A percentile compares a stretch with the other conserved stretches of the same genome.
These are phyloP conservation scores for Ophiostoma novo-ulmi DNA, from an alignment of 2,329 filamentous ascomycete species.

Conservation along the genomic window DNA sequence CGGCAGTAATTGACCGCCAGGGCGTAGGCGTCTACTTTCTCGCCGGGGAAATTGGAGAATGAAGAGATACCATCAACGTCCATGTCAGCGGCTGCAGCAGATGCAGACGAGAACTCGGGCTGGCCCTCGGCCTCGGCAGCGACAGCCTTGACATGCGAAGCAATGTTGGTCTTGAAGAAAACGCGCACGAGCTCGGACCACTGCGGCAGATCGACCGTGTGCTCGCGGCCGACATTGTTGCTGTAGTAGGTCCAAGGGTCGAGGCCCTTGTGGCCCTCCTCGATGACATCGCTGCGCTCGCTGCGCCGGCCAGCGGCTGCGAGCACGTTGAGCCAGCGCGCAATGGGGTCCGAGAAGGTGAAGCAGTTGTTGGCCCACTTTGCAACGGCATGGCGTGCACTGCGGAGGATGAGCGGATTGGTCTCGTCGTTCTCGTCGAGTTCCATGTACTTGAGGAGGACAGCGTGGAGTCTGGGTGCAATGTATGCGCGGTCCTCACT, in stretches of 20 bases:
- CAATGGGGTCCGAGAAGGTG: slow-evolving; percentile 70
- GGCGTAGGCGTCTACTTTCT: slow-evolving; percentile 54
- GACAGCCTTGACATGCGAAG: not conserved
- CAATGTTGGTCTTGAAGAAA: slow-evolving; percentile 44
- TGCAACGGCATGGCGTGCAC: slow-evolving; percentile 73
- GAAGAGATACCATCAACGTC: slow-evolving; percentile 37
- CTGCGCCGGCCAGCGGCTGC: slow-evolving; percentile 62
- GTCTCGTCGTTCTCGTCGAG: slow-evolving; percentile 34
- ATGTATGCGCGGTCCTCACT: not conserved
- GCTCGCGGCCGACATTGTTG: slow-evolving; percentile 32
- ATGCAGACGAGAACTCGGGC: slow-evolving; percentile 9
- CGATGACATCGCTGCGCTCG: slow-evolving; percentile 75
- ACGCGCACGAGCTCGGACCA: slow-evolving; percentile 48
- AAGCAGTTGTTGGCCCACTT: slow-evolving; percentile 89
- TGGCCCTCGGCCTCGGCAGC: slow-evolving; percentile 19
- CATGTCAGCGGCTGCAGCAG: slow-evolving; percentile 31
- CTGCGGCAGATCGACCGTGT: slow-evolving; percentile 41
- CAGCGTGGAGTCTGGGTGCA: slow-evolving; percentile 38
- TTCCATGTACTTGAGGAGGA: slow-evolving; percentile 66
- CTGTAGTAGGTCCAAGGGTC: slow-evolving; percentile 57
- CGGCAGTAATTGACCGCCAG: slow-evolving; percentile 65
- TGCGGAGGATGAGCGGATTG: slow-evolving; percentile 54
- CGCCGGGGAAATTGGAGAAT: slow-evolving; percentile 46
- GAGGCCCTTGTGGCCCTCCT: slow-evolving; percentile 84
- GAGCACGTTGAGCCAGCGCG: slow-evolving; percentile 82